Conservation (phyloP, 805 yeast species). For the Cyberlindnera samutprakarnensis region DNA sequence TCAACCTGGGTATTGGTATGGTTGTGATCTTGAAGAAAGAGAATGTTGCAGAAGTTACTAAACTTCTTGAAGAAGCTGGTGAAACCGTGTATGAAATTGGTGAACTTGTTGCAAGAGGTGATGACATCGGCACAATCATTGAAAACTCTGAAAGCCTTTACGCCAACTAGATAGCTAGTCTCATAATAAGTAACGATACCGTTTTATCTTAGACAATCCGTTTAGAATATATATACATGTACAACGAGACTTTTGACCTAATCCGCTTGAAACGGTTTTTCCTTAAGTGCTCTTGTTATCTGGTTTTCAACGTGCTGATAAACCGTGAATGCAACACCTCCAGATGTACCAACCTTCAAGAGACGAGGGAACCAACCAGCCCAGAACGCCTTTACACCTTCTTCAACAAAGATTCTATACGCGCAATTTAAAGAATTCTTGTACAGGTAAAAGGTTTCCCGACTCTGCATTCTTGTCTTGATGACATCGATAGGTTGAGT, state of each 20-base stretch:
- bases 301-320: slow-evolving; percentile 50
- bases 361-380: slow-evolving; percentile 61
- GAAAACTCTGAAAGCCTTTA: slow-evolving; percentile 23
- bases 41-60: slow-evolving; percentile 51
- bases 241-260: slow-evolving; percentile 3
- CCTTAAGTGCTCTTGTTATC: slow-evolving; percentile 29
- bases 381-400: slow-evolving; percentile 42
- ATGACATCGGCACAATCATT: slow-evolving; percentile 46
- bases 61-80: slow-evolving; percentile 51
- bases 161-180: no score
- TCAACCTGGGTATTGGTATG: slow-evolving; percentile 97
- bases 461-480: slow-evolving; percentile 81
- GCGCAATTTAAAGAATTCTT: slow-evolving; percentile 54
- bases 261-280: slow-evolving; percentile 30
- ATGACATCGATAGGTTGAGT: slow-evolving; percentile 90
- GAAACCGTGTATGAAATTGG: slow-evolving; percentile 75
- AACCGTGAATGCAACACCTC: slow-evolving; percentile 59
- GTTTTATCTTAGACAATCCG: no score
- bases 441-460: slow-evolving; percentile 51
- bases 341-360: slow-evolving; percentile 61
- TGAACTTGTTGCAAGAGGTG: slow-evolving; percentile 39
- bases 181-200: no score
- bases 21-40: slow-evolving; percentile 70
- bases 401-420: slow-evolving; percentile 39
- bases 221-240: no score